Evolutionary conservation across 805 yeast genomes (phyloP).

Genomic region (Yueomyces sp.): DNA sequence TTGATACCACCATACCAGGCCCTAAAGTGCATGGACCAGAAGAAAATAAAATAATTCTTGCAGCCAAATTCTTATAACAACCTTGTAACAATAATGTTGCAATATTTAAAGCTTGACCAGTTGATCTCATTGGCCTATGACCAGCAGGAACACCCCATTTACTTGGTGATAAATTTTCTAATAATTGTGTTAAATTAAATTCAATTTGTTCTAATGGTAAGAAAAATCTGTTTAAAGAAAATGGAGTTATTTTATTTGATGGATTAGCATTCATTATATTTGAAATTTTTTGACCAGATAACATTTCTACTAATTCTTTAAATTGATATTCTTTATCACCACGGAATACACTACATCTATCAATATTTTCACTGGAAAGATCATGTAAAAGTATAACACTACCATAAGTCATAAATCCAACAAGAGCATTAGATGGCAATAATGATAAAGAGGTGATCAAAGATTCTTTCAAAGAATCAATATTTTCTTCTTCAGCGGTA

Average conservation of each 20-base stretch:
- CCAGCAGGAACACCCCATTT: constrained; percentile 85
- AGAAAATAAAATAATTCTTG: constrained; percentile 78
- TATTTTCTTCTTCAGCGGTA: constrained; percentile 80
- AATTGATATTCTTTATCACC: constrained; percentile 72
- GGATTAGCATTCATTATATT: constrained; percentile 7
- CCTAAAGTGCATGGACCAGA: constrained; percentile 93
- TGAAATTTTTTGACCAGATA: constrained; percentile 38
- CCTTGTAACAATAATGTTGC: constrained; percentile 75
- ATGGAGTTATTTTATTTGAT: constrained; percentile 26
- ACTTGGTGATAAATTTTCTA: constrained; percentile 66
- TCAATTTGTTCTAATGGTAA: constrained; percentile 68
- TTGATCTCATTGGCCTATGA: constrained; percentile 77
- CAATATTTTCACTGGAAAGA: constrained; percentile 51
- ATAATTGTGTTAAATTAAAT: constrained; percentile 62
- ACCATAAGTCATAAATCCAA: constrained; percentile 76
- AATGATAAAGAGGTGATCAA: constrained; percentile 60
- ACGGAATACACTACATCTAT: constrained; percentile 70
- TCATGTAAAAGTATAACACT: constrained; percentile 87
- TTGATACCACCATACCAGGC: constrained; percentile 89
- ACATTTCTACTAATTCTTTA: constrained; percentile 45
- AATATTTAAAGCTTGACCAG: constrained; percentile 84
- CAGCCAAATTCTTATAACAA: constrained; percentile 73
- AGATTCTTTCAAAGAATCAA: constrained; percentile 71
- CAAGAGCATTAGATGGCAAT: constrained; percentile 80
- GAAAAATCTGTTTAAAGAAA: constrained; percentile 48